Evolutionary conservation across 257 asterid species (phyloP), one percentile per base, ranked within the genome.

Genomic region (Ajuga chamaepitys): DNA sequence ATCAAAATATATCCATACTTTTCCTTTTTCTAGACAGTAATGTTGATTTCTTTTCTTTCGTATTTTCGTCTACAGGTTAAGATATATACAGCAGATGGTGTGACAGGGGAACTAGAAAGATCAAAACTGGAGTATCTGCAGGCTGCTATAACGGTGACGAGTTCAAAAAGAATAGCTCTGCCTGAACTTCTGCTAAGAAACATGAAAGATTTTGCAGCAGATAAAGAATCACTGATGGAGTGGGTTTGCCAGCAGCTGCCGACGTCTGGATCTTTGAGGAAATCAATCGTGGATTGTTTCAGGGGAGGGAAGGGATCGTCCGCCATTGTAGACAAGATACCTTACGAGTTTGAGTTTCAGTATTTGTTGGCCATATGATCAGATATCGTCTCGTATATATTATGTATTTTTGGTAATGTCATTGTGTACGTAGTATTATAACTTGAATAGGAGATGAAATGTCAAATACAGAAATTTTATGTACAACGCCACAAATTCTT

Each of bases 181-280:
- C 95, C 98, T 0, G 95, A 88, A 70, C 91, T 86, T 60, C 79
- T 91, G 62, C 78, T 88, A 2, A 58, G 85, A 52, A 91, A 82
- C 71, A 82, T 82, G 80, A 42, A 54, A 12, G 95, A 82, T 63
- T 88, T 86, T 45, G 92, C 88, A 0, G 48, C 58, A 4, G 88
- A 88, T 58, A 61, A 67, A 53, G 88, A 83, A 16, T 74, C 89
- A 0, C 47, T 86, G 54, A 52, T 88, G 34, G 93, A 92, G 37
- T 88, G 98, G 97, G 71, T 92, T 30, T 83, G 87, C 71, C 88
- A 85, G 16, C 98, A 92, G 78, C 77, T 92, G 61, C 97, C 97
- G 0, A 76, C 97, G 0, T 80, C 98, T 1, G 95, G 97, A 4
- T 74, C 98, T 0, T 52, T 92, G 66, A 79, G 97, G 67, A 92